Evolutionary conservation across 1,284 basidiomycete genomes (phyloP).

Genomic region (Melampsora larici-populina): DNA sequence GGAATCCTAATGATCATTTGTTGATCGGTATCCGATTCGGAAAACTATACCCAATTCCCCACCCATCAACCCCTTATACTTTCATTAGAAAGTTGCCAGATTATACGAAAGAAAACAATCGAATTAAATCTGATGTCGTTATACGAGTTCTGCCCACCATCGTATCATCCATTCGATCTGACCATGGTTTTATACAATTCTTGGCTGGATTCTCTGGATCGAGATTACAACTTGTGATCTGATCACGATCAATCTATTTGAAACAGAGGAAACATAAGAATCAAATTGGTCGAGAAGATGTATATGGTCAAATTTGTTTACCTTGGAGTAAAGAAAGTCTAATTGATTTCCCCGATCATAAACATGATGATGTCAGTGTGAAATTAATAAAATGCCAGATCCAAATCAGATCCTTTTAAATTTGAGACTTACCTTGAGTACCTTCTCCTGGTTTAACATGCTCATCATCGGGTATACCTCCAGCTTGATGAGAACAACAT

Average conservation of each 20-base stretch:
- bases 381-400: too few species aligned
- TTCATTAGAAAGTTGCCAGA: too few species aligned
- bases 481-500: not conserved
- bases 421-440: slow-evolving; percentile 9
- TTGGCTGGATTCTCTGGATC: slow-evolving; percentile 28
- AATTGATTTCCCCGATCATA: too few species aligned
- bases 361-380: too few species aligned
- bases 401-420: too few species aligned
- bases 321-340: slow-evolving; percentile 37
- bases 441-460: slow-evolving; percentile 29
- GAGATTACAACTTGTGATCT: slow-evolving; percentile 15
- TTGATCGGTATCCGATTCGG: slow-evolving; percentile 78
- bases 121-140: not conserved
- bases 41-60: slow-evolving; percentile 60
- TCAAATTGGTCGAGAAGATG: too few species aligned
- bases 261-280: not conserved
- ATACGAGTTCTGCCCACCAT: not conserved
- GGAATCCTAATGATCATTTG: slow-evolving; percentile 69
- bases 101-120: not conserved
- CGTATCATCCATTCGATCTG: slow-evolving; percentile 10
- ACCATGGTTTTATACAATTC: slow-evolving; percentile 30
- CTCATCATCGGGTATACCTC: slow-evolving; percentile 9
- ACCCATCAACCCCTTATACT: too few species aligned
- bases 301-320: not conserved
- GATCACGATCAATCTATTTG: slow-evolving; percentile 10